These are phyloP conservation scores for Pichia sp. DNA, from an alignment of 1,139 yeast genomes.

Conservation along the genomic window DNA sequence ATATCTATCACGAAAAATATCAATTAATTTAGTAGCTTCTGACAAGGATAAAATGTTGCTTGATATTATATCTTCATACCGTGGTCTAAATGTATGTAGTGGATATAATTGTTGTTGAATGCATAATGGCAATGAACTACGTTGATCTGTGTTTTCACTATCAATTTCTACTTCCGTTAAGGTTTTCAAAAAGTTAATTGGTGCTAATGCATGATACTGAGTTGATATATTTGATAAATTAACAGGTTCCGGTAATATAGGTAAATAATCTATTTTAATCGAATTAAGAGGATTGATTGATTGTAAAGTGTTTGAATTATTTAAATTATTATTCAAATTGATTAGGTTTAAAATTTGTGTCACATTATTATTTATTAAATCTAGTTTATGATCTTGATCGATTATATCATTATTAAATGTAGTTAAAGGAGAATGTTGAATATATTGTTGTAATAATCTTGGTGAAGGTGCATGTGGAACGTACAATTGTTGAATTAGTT, in stretches of 20 bases:
- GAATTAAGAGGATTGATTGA: not conserved
- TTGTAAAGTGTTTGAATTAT: not conserved
- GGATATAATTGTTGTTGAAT: constrained; percentile 8
- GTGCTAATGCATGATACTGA: constrained; percentile 6
- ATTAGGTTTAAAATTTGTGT: constrained; percentile 3
- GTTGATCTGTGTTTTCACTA: not conserved
- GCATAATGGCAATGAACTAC: constrained; percentile 2
- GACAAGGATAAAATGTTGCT: constrained; percentile 44
- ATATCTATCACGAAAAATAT: constrained; percentile 58
- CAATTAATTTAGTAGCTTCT: constrained; percentile 47
- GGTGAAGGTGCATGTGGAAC: not conserved
- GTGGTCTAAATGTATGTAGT: constrained; percentile 6
- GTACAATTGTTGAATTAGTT: not conserved
- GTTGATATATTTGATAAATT: constrained; percentile 9
- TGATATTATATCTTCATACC: constrained; percentile 37
- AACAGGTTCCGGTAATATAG: constrained; percentile 3
- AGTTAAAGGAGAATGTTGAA: not conserved
- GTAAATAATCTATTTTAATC: not conserved
- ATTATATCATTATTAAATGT: not conserved
- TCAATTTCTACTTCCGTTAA: not conserved
- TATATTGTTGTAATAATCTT: constrained; percentile 1
- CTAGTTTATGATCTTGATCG: not conserved
- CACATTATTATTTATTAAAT: constrained; percentile 1
- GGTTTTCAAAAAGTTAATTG: constrained; percentile 3
- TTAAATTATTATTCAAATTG: not conserved